These are phyloP conservation scores for Cyphellophora europaea DNA, from an alignment of 2,329 filamentous ascomycete species.

Conservation along the genomic window DNA sequence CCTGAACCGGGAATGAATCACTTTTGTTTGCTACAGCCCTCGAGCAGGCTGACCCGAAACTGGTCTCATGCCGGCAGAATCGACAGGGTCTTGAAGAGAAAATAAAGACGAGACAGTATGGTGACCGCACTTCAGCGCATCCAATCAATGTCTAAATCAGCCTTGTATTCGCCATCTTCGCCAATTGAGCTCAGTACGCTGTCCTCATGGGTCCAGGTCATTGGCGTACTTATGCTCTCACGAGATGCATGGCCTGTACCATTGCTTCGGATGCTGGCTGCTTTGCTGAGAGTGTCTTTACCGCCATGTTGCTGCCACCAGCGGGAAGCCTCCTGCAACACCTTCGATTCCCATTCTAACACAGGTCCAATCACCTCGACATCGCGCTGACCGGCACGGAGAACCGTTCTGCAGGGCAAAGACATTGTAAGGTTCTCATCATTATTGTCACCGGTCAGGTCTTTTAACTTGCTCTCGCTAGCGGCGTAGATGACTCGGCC, in stretches of 20 bases:
- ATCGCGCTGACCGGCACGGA: constrained; percentile 39
- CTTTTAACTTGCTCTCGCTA: constrained; percentile 36
- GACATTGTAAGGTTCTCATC: constrained; percentile 45
- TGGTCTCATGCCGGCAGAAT: too few relatives aligned
- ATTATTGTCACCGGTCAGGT: constrained; percentile 38
- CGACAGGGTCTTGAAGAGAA: too few relatives aligned
- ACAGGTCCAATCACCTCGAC: constrained; percentile 42
- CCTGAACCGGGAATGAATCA: too few relatives aligned
- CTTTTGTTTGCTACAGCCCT: too few relatives aligned
- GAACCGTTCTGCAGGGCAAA: constrained; percentile 38
- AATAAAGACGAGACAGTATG: too few relatives aligned
- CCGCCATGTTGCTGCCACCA: constrained; percentile 31
- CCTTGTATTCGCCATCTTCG: constrained; percentile 19
- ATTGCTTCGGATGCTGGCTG: constrained; percentile 2
- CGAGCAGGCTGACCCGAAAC: too few relatives aligned
- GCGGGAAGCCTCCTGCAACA: constrained; percentile 35
- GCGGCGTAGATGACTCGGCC: constrained; percentile 43
- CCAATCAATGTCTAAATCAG: constrained; percentile 20
- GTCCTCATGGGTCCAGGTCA: constrained; percentile 17
- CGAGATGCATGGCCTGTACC: neutral
- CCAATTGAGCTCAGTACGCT: constrained; percentile 18
- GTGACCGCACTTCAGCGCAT: constrained; percentile 10
- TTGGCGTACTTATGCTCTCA: neutral
- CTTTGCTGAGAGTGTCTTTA: neutral
- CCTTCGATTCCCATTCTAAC: constrained; percentile 32